Evolutionary conservation across 495 filamentous ascomycete species (phyloP), one percentile per base, ranked within the genome.

Genomic region (Acidomyces sp.): DNA sequence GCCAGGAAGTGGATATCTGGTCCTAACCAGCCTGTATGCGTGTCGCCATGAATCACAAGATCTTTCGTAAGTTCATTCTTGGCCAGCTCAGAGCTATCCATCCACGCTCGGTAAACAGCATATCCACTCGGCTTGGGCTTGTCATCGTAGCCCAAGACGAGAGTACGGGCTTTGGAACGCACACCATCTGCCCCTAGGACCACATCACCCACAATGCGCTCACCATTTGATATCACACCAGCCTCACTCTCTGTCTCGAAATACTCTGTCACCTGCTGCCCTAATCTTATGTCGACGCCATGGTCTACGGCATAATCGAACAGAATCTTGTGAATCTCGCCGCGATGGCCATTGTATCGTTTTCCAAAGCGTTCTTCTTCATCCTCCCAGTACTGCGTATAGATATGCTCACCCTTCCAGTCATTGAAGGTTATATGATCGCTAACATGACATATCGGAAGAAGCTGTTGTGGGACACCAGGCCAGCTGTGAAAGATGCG

Each of bases 121-220:
- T 77, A 78, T 6, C 75, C 75, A 2, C 63, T 69, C 0, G 60
- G 55, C 53, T 75, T 73, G 0, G 74, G 73, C 39, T 66, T 67
- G 49, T 77, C 74, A 39, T 78, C 72, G 33, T 70, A 71, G 2
- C 75, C 75, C 6, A 78, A 60, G 25, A 77, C 72, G 27, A 78
- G 66, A 46, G 67, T 74, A 26, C 74, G 55, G 9, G 71, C 72
- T 27, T 62, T 67, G 13, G 70, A 75, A 12, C 76, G 61, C 3
- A 80, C 71, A 0, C 76, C 76, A 45, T 80, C 76, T 10, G 74
- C 76, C 4, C 72, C 74, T 27, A 80, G 54, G 0, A 80, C 72
- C 3, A 78, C 60, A 45, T 80, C 68, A 0, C 62, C 76, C 0
- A 53, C 43, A 18, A 76, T 58, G 6, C 61, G 55, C 54, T 73